Conservation (phyloP, 1,139 yeast species). For the Blastobotrys apis region DNA sequence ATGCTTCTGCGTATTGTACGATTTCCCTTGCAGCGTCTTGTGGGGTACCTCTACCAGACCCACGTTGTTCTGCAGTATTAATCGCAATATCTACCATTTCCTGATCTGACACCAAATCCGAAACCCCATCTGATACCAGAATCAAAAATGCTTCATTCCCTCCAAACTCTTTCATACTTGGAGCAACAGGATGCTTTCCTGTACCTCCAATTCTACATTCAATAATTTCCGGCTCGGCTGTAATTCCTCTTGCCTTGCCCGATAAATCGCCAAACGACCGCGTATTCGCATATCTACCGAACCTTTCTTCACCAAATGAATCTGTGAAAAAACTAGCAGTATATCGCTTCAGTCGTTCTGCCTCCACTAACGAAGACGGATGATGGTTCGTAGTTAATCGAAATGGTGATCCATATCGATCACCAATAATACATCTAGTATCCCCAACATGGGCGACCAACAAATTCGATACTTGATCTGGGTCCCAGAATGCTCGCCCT, state of each 20-base stretch:
- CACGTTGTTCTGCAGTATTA: constrained; percentile 62
- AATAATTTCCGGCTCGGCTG: constrained; percentile 86
- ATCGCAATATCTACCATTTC: constrained; percentile 85
- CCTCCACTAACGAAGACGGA: constrained; percentile 78
- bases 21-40: constrained; percentile 84
- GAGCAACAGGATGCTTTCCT: constrained; percentile 18
- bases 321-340: constrained; percentile 78
- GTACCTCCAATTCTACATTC: constrained; percentile 58
- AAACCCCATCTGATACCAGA: constrained; percentile 81
- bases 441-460: constrained; percentile 94
- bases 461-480: constrained; percentile 62
- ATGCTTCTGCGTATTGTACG: constrained; percentile 72
- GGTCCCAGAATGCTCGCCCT: constrained; percentile 59
- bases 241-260: constrained; percentile 77
- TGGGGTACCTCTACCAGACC: constrained; percentile 71
- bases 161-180: constrained; percentile 19
- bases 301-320: constrained; percentile 90
- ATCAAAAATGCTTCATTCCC: constrained; percentile 83
- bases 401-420: constrained; percentile 68
- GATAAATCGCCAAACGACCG: constrained; percentile 85
- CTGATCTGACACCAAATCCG: constrained; percentile 77
- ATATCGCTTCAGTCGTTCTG: constrained; percentile 62
- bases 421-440: constrained; percentile 68
- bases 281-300: constrained; percentile 81
- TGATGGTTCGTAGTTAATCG: constrained; percentile 78